Conservation (phyloP, 176 grass and related monocot genomes). For the Bothriochloa decipiens region DNA sequence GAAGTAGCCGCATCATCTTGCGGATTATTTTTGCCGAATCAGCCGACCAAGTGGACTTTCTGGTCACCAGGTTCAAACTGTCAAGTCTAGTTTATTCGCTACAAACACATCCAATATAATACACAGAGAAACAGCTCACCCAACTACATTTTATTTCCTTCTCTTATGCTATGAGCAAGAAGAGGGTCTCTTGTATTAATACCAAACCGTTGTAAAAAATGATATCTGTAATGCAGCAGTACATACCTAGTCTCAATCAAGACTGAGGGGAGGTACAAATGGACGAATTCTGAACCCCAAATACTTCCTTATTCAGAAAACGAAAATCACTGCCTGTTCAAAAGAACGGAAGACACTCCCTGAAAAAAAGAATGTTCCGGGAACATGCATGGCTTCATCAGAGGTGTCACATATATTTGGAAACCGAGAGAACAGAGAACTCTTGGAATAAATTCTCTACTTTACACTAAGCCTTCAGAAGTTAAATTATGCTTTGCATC, state of each 20-base stretch:
- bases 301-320: neutral
- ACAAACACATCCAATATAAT: neutral
- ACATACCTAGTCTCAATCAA: neutral
- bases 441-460: neutral
- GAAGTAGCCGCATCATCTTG: constrained; percentile 37
- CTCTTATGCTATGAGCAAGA: neutral
- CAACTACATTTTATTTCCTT: constrained; percentile 2
- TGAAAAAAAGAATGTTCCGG: neutral
- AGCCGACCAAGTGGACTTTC: constrained; percentile 30
- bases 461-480: neutral
- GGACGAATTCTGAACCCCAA: neutral
- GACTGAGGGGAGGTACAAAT: neutral
- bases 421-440: neutral
- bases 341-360: neutral
- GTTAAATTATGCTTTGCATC: neutral
- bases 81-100: constrained; percentile 34
- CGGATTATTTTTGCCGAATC: neutral
- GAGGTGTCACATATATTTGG: neutral
- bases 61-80: constrained; percentile 22
- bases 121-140: constrained; percentile 11
- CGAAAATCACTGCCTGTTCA: neutral
- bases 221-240: neutral
- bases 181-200: neutral
- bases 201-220: neutral
- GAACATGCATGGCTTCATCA: neutral